Percentiles rank a stretch among this genome's conserved stretches.
Conservation (phyloP, 306 rosid species). For the Acacia melanoxylon region DNA sequence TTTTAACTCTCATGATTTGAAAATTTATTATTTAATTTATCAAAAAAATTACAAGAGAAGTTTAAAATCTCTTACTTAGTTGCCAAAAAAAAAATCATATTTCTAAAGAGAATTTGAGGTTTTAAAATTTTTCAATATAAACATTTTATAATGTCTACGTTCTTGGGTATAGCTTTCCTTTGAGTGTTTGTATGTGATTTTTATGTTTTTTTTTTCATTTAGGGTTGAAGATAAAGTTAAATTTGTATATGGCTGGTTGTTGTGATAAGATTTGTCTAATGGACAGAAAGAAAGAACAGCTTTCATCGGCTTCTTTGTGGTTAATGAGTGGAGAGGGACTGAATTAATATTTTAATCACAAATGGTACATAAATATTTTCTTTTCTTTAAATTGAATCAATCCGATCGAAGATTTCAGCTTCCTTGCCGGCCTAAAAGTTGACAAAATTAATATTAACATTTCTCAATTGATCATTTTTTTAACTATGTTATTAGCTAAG, state of each 20-base stretch:
- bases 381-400: neutral
- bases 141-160: too few relatives aligned
- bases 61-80: too few relatives aligned
- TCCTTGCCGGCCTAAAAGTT: neutral
- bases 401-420: neutral
- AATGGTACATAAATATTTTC: neutral
- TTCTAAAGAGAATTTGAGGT: too few relatives aligned
- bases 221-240: neutral
- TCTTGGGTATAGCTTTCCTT: neutral
- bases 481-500: too few relatives aligned
- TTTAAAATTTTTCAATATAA: too few relatives aligned
- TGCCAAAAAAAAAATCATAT: too few relatives aligned
- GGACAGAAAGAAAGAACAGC: neutral
- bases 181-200: neutral
- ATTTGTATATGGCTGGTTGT: neutral
- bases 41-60: too few relatives aligned
- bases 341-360: neutral
- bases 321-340: neutral
- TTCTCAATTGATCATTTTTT: neutral
- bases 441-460: neutral
- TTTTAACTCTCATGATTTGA: too few relatives aligned
- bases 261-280: neutral
- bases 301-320: neutral
- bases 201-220: neutral
- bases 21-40: too few relatives aligned